These are phyloP conservation scores for Dactylorhiza incarnata DNA, from an alignment of 106 monocot species.

Conservation along the genomic window DNA sequence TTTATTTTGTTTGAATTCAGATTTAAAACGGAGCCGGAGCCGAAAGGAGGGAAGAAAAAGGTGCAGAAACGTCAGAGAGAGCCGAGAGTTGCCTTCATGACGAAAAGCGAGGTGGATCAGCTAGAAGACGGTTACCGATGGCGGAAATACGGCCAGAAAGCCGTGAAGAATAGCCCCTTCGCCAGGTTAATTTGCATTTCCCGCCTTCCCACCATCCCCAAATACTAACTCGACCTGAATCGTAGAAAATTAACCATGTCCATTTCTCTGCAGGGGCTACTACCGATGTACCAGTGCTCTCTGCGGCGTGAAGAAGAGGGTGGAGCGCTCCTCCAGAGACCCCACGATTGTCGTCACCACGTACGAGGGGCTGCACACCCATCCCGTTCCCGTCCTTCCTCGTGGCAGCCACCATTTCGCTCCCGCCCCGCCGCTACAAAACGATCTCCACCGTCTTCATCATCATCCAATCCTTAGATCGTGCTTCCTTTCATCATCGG, in stretches of 20 bases:
- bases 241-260: no score
- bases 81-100: slow-evolving; percentile 69
- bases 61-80: slow-evolving; percentile 61
- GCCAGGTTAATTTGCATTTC: slow-evolving; percentile 41
- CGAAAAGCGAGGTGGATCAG: slow-evolving; percentile 80
- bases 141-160: slow-evolving; percentile 89
- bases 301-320: slow-evolving; percentile 76
- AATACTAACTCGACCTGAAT: no score
- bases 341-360: slow-evolving; percentile 61
- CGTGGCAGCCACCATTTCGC: slow-evolving; percentile 17
- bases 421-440: not conserved
- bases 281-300: slow-evolving; percentile 62
- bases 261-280: slow-evolving; percentile 56
- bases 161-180: slow-evolving; percentile 76
- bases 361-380: slow-evolving; percentile 77
- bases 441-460: not conserved
- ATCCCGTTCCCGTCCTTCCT: slow-evolving; percentile 33
- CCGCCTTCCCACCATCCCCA: slow-evolving; percentile 16
- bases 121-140: slow-evolving; percentile 78
- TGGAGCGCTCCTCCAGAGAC: slow-evolving; percentile 57
- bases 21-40: not conserved
- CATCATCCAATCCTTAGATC: not conserved
- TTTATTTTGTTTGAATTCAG: not conserved
- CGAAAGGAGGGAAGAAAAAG: slow-evolving; percentile 26
- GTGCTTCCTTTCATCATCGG: not conserved